Evolutionary conservation across 2,329 filamentous ascomycete species (phyloP), one percentile per base, ranked within the genome.

Genomic region (Venturia carpophila): DNA sequence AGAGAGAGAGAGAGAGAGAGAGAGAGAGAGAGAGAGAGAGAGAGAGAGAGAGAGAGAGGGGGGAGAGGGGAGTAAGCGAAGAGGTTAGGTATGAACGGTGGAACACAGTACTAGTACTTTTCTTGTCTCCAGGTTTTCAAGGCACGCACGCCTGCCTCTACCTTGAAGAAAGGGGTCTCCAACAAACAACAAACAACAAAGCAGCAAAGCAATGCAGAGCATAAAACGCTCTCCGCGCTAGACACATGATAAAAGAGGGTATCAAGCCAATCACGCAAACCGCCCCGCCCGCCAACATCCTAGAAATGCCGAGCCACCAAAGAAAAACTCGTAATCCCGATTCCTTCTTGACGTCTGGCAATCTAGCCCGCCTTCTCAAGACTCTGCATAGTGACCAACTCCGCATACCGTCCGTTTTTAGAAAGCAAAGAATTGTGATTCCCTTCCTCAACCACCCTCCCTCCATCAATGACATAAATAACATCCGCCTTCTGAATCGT

Each of bases 391-490:
- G 89, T 90, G 60, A 93, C 90, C 68, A 94, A 75, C 78, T 93
- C 90, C 11, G 84, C 86, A 72, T 94, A 94, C 60, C 88, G 82
- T 3, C 89, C 89, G 68, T 86, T 85, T 73, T 80, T 82, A 19
- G 60, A 66, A 21, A 67, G 27, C 60, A 67, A 58, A 21, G 67
- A 69, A 80, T 82, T 83, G 90, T 97, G 93, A 10, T 86, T 91
- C 5, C 93, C 93, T 69, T 84, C 83, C 79, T 97, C 93, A 1
- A 95, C 89, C 55, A 97, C 85, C 67, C 85, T 83, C 9, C 93
- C 94, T 71, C 90, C 87, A 75, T 97, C 92, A 73, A 97, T 94
- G n/a, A 97, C 93, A 69, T 95, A 97, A 70, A 97, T 97, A 61
- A 93, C 79, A 73, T 97, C 93, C 0, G 93, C 93, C 74, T 94